phyloP scores from a whole-genome alignment of 1,284 basidiomycete species.

The Boletus smithii region DNA sequence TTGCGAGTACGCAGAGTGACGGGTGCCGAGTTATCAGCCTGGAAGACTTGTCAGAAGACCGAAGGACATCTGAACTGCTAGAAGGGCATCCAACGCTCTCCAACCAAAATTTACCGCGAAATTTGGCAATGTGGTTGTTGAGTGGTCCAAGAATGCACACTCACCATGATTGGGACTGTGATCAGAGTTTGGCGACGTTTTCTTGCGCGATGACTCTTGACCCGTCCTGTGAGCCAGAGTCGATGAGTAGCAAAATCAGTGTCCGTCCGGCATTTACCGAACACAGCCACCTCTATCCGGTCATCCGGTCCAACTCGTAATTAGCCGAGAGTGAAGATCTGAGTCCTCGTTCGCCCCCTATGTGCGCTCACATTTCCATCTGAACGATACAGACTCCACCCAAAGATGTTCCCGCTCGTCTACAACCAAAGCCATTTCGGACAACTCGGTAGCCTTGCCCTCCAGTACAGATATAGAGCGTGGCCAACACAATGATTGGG shows the following conservation, averaged over 20 bases:
- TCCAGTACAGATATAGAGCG: too few species aligned
- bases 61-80: slow-evolving; percentile 19
- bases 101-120: slow-evolving; percentile 4
- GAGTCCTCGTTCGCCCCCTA: too few species aligned
- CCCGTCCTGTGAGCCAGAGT: slow-evolving; percentile 9
- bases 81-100: slow-evolving; percentile 24
- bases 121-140: neutral
- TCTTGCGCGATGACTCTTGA: slow-evolving; percentile 26
- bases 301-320: too few species aligned
- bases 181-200: slow-evolving; percentile 19
- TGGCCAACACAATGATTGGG: slow-evolving; percentile 57
- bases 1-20: slow-evolving; percentile 98
- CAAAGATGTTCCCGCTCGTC: too few species aligned
- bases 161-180: slow-evolving; percentile 29
- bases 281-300: slow-evolving; percentile 33
- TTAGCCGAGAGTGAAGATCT: too few species aligned
- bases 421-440: slow-evolving; percentile 32
- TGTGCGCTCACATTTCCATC: too few species aligned
- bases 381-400: too few species aligned
- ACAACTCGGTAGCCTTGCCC: slow-evolving; percentile 25
- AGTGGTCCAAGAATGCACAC: slow-evolving; percentile 3
- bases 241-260: slow-evolving; percentile 13
- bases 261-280: slow-evolving; percentile 28
- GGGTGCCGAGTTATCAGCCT: slow-evolving; percentile 85
- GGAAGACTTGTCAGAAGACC: slow-evolving; percentile 17